Evolutionary conservation across 148 eudicot species (phyloP).

Genomic region (Salicornia ramosissima): DNA sequence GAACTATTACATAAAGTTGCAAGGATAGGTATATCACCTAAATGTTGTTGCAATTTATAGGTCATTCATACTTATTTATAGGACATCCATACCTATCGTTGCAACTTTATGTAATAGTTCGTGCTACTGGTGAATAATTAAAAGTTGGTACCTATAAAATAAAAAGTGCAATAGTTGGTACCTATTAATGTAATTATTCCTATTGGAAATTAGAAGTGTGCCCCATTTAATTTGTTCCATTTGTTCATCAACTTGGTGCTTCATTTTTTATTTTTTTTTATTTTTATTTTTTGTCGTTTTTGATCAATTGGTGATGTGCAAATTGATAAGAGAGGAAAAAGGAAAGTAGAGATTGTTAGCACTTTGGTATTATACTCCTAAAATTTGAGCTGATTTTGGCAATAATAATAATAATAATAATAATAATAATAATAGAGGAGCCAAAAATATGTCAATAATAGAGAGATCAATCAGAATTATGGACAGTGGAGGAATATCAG

Average conservation of each 20-base stretch:
- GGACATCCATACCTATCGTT: too few relatives aligned
- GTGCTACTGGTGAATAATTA: too few relatives aligned
- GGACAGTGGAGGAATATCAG: conserved; percentile 2
- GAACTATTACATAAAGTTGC: too few relatives aligned
- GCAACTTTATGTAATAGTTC: too few relatives aligned
- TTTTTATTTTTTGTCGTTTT: conserved; percentile 11
- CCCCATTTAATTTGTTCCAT: neutral
- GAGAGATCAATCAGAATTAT: neutral
- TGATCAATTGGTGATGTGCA: neutral
- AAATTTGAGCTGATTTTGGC: neutral
- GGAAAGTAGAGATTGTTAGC: conserved; percentile 14
- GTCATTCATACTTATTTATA: too few relatives aligned
- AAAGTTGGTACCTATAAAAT: too few relatives aligned
- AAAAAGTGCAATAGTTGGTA: too few relatives aligned
- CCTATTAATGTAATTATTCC: too few relatives aligned
- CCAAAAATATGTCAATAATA: neutral
- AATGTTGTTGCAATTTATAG: too few relatives aligned
- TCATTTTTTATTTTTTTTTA: conserved; percentile 7
- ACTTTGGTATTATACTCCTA: neutral
- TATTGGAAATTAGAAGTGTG: neutral
- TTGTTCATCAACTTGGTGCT: conserved; percentile 10
- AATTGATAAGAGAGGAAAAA: conserved; percentile 4
- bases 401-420: neutral
- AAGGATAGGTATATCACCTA: too few relatives aligned
- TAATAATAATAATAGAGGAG: neutral